Evolutionary conservation across 2,329 filamentous ascomycete genomes (phyloP).

Genomic region (Aspergillus candidus): DNA sequence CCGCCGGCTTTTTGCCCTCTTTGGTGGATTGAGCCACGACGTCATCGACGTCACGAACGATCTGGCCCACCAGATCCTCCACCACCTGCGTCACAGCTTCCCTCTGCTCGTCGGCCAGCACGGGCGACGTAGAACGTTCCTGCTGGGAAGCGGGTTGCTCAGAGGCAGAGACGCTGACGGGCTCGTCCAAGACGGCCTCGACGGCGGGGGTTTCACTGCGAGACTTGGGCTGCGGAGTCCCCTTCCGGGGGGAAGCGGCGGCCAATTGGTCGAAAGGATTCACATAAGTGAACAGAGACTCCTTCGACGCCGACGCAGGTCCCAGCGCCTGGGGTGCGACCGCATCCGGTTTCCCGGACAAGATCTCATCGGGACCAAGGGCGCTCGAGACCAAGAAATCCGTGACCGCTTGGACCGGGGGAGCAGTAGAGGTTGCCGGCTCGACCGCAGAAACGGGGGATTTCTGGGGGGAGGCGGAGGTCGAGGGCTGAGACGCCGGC

Average conservation of each 20-base stretch:
- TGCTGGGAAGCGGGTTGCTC: constrained; percentile 11
- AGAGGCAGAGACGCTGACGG: constrained; percentile 18
- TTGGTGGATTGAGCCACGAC: constrained; percentile 55
- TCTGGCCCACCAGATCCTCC: constrained; percentile 56
- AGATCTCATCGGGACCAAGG: constrained; percentile 8
- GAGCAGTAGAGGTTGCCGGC: constrained; percentile 1
- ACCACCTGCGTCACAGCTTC: constrained; percentile 69
- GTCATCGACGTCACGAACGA: constrained; percentile 58
- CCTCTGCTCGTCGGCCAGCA: constrained; percentile 35
- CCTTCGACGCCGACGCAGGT: constrained; percentile 28
- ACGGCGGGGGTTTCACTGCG: constrained; percentile 38
- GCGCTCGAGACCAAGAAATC: constrained; percentile 10
- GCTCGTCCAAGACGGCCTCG: constrained; percentile 20
- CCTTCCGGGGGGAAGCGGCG: constrained; percentile 58
- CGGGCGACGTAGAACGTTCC: constrained; percentile 19
- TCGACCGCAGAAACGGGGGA: constrained; percentile 21
- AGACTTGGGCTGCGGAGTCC: constrained; percentile 44
- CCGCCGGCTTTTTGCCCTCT: constrained; percentile 40
- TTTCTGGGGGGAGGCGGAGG: constrained; percentile 33
- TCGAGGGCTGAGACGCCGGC: constrained; percentile 33
- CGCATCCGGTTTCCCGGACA: constrained; percentile 26
- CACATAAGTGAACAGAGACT: constrained; percentile 60
- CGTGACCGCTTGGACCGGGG: constrained; percentile 9
- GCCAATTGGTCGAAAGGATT: constrained; percentile 67
- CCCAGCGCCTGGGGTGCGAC: constrained; percentile 34